Base-by-base conservation (phyloP, 768 basidiomycete genomes). In the Leccinum boreale region DNA sequence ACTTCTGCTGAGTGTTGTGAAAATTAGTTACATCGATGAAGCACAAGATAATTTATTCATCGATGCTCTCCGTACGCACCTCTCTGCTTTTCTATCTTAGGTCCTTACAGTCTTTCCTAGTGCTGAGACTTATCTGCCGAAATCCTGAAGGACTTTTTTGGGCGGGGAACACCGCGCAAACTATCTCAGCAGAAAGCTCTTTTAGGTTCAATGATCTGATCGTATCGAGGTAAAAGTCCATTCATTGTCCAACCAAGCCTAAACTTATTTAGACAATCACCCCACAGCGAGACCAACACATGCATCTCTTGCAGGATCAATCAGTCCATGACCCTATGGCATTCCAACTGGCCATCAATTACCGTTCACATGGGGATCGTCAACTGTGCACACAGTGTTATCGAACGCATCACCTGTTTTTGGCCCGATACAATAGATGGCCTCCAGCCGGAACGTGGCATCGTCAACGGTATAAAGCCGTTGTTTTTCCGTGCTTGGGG, bases 131-230 rank as follows among this genome's bases (percentile, higher is more conserved):
- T 0, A 65, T 90, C n/a, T 89, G 86, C 59, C 69, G 70, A 11
- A 89, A 89, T 63, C 78, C 81, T 0, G 74, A 87, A 52, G 88
- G 89, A 0, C 70, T 89, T 19, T 86, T 90, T 60, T 90, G 87
- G 86, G 89, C 87, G 2, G 89, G 90, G 0, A 89, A 91, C 65
- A 90, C 89, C 0, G 87, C 89, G 0, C 89, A 91, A 61, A 87
- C 89, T 0, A 90, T 91, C 39, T 84, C 86, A 0, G 79, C 81
- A 1, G 89, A 89, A 3, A 87, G 85, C 59, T 79, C 86, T 0
- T 91, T 91, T 62, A 74, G 84, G 10, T 91, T 91, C 65, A 74
- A 86, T 54, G 86, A 89, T 46, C 66, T 91, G 52, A 79, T 56
- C 77, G 85, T 46, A 67, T 84, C 1, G 87, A 90, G 73, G 89